Evolutionary conservation across 345 rosid genomes (phyloP).

Genomic region (Acer campestre): DNA sequence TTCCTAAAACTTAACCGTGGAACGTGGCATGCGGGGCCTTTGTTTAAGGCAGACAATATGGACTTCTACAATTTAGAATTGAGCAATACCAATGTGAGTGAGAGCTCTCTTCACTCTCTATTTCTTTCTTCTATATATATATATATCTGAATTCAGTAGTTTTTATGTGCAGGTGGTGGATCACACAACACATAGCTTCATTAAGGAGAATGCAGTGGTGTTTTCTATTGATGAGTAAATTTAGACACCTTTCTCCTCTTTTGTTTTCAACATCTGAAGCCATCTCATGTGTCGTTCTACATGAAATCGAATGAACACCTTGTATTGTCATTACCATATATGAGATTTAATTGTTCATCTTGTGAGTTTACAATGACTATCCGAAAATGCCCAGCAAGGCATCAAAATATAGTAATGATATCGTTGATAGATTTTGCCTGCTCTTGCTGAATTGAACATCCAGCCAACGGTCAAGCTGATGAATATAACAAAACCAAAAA

Average conservation of each 20-base stretch:
- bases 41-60: constrained; percentile 54
- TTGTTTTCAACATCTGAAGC: not conserved
- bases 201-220: constrained; percentile 46
- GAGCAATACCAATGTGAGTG: constrained; percentile 76
- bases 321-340: no score
- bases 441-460: no score
- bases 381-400: no score
- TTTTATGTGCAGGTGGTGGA: constrained; percentile 58
- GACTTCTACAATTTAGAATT: constrained; percentile 87
- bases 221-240: constrained; percentile 42
- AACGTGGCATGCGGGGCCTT: constrained; percentile 91
- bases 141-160: not conserved
- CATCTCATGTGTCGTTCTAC: not conserved
- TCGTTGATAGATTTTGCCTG: no score
- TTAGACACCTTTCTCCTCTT: not conserved
- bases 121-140: not conserved
- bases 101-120: not conserved
- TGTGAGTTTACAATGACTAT: no score
- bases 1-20: constrained; percentile 68
- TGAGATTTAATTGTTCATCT: no score
- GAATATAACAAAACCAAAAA: no score
- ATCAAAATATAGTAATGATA: not conserved
- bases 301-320: not conserved
- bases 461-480: no score
- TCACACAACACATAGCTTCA: constrained; percentile 59